Conservation (phyloP, 192 early-diverging fungal species). For the Podila epigama region DNA sequence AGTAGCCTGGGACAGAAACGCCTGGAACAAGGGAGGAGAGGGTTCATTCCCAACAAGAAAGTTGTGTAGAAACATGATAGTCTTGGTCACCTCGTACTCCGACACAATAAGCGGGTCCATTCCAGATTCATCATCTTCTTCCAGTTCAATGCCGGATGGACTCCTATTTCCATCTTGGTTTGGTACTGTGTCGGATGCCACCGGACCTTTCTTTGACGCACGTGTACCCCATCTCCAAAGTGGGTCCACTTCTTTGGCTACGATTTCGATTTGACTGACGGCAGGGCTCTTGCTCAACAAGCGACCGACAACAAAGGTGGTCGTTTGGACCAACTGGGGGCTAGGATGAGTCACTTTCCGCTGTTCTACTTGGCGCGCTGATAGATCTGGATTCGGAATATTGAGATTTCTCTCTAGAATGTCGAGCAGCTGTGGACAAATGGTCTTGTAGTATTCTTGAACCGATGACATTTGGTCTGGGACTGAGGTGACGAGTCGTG, state of each 20-base stretch:
- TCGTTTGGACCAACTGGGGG: slow-evolving; percentile 39
- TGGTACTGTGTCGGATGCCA: slow-evolving; percentile 13
- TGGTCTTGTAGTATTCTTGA: slow-evolving; percentile 52
- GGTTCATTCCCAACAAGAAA: slow-evolving; percentile 70
- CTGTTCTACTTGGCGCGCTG: background rate
- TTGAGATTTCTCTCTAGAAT: slow-evolving; percentile 28
- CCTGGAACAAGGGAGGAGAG: slow-evolving; percentile 60
- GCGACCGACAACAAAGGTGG: slow-evolving; percentile 59
- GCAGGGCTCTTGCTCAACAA: slow-evolving; percentile 58
- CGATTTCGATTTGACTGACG: slow-evolving; percentile 57
- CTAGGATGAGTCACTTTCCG: slow-evolving; percentile 10
- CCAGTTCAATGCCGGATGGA: slow-evolving; percentile 3
- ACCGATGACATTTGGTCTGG: slow-evolving; percentile 65
- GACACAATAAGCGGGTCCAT: slow-evolving; percentile 53
- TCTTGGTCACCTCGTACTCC: slow-evolving; percentile 50
- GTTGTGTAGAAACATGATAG: slow-evolving; percentile 58
- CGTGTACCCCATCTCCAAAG: slow-evolving; percentile 45
- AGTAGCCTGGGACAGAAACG: slow-evolving; percentile 59
- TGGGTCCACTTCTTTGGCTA: slow-evolving; percentile 41
- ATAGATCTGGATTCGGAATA: background rate
- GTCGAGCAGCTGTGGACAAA: slow-evolving; percentile 36
- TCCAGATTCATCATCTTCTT: background rate
- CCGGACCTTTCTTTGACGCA: slow-evolving; percentile 9
- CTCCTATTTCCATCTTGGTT: too few relatives aligned
- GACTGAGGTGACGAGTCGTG: slow-evolving; percentile 64